These are phyloP conservation scores for Phaseolus lunatus DNA, from an alignment of 306 rosid genomes.

Conservation along the genomic window DNA sequence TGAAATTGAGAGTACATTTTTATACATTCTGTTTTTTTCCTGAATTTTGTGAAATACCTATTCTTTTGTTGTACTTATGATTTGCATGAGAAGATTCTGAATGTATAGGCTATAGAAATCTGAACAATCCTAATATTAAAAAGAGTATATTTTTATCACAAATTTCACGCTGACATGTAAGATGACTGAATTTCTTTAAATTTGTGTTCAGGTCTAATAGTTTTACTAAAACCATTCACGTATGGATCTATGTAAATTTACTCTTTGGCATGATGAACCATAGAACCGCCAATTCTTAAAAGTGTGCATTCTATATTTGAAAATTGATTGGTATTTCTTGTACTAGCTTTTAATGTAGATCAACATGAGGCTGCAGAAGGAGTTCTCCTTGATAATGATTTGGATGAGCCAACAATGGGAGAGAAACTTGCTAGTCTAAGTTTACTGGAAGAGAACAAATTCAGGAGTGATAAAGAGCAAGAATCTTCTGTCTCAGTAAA, in stretches of 20 bases:
- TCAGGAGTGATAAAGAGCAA: constrained; percentile 40
- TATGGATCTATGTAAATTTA: neutral
- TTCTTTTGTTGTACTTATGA: too few relatives aligned
- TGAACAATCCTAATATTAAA: too few relatives aligned
- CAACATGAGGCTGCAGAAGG: constrained; percentile 57
- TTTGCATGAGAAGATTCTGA: too few relatives aligned
- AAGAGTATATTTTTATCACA: too few relatives aligned
- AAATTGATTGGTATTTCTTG: constrained; percentile 24
- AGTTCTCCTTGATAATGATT: constrained; percentile 53
- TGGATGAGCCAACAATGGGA: constrained; percentile 77
- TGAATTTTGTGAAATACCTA: too few relatives aligned
- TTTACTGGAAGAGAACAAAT: constrained; percentile 46
- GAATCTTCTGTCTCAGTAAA: constrained; percentile 47
- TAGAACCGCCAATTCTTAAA: neutral
- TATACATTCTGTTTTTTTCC: too few relatives aligned
- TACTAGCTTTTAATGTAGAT: constrained; percentile 20
- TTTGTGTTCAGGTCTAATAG: neutral
- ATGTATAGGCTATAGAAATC: too few relatives aligned
- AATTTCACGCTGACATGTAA: too few relatives aligned
- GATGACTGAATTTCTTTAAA: constrained; percentile 19
- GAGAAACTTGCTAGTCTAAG: constrained; percentile 68
- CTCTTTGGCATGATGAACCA: neutral
- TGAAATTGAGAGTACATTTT: neutral
- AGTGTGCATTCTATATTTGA: constrained; percentile 15
- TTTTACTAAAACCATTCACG: too few relatives aligned